A percentile compares a stretch with the other conserved stretches of the same genome.
phyloP scores from a whole-genome alignment of 805 yeast genomes.

The Saccharomycopsis malanga region DNA sequence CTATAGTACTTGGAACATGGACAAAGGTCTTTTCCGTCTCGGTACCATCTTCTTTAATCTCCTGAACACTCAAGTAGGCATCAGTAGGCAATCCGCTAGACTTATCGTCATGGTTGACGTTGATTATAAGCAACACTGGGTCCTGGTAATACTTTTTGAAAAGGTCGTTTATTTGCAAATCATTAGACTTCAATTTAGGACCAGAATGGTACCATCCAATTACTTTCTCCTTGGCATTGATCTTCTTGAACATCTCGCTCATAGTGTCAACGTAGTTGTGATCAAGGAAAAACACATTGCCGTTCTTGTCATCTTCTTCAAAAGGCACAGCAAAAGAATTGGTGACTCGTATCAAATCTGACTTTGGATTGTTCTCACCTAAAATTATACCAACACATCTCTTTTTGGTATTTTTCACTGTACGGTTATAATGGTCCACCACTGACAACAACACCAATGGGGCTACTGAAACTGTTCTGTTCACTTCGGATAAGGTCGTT shows the following conservation, averaged over 20 bases:
- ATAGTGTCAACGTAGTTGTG: slow-evolving; percentile 93
- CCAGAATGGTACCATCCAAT: slow-evolving; percentile 99
- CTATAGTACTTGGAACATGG: slow-evolving; percentile 86
- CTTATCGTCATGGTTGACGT: slow-evolving; percentile 67
- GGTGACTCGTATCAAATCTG: slow-evolving; percentile 57
- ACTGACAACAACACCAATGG: slow-evolving; percentile 91
- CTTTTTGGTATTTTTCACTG: slow-evolving; percentile 63
- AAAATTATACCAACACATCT: slow-evolving; percentile 91
- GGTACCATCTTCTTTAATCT: slow-evolving; percentile 92
- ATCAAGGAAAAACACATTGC: slow-evolving; percentile 93
- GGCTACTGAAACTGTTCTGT: slow-evolving; percentile 69
- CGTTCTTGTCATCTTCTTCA: slow-evolving; percentile 90
- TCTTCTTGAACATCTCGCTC: slow-evolving; percentile 97
- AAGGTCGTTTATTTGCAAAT: slow-evolving; percentile 82
- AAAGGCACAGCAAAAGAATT: slow-evolving; percentile 96
- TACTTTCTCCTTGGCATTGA: slow-evolving; percentile 91
- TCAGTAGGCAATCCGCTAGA: slow-evolving; percentile 91
- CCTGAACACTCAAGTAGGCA: slow-evolving; percentile 90
- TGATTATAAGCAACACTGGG: slow-evolving; percentile 84
- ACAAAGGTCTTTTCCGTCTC: slow-evolving; percentile 87
- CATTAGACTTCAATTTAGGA: slow-evolving; percentile 83
- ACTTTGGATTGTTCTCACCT: slow-evolving; percentile 60
- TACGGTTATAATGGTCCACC: slow-evolving; percentile 91
- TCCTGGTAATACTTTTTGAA: slow-evolving; percentile 76
- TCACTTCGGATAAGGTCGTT: not conserved